phyloP scores from a whole-genome alignment of 2,329 filamentous ascomycete species.

The Colletotrichum sp. region DNA sequence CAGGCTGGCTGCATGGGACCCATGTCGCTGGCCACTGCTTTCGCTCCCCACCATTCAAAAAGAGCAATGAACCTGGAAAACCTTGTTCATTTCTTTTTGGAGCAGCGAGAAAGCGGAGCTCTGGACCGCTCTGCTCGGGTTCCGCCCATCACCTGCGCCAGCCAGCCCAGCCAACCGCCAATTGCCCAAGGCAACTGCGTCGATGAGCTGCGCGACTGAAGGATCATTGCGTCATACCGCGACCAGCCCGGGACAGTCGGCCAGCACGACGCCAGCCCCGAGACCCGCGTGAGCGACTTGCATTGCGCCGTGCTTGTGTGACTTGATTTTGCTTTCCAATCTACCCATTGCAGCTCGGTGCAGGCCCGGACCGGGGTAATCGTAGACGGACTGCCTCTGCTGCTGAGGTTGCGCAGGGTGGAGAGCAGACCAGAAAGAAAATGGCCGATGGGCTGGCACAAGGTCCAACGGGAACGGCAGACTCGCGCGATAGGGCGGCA shows the following conservation, averaged over 20 bases:
- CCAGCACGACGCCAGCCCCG: neutral
- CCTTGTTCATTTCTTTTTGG: conserved; percentile 17
- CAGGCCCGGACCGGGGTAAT: neutral
- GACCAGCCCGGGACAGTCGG: conserved; percentile 10
- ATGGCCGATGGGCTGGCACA: neutral
- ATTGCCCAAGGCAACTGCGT: conserved; percentile 2
- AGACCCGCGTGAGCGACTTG: neutral
- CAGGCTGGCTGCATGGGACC: conserved; percentile 6
- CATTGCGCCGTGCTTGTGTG: neutral
- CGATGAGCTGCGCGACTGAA: neutral
- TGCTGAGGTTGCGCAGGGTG: neutral
- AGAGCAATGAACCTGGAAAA: conserved; percentile 15
- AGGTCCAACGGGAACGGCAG: neutral
- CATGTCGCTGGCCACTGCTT: conserved; percentile 6
- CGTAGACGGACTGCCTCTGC: neutral
- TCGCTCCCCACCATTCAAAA: conserved; percentile 12
- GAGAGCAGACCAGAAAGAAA: neutral
- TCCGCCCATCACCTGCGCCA: neutral
- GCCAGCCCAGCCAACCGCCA: neutral
- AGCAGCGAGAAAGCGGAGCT: neutral
- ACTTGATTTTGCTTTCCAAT: neutral
- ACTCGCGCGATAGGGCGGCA: neutral
- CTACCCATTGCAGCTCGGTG: neutral
- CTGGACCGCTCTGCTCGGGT: neutral
- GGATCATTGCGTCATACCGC: conserved; percentile 16